Conservation (phyloP, 257 asterid species). For the Galeopsis tetrahit region DNA sequence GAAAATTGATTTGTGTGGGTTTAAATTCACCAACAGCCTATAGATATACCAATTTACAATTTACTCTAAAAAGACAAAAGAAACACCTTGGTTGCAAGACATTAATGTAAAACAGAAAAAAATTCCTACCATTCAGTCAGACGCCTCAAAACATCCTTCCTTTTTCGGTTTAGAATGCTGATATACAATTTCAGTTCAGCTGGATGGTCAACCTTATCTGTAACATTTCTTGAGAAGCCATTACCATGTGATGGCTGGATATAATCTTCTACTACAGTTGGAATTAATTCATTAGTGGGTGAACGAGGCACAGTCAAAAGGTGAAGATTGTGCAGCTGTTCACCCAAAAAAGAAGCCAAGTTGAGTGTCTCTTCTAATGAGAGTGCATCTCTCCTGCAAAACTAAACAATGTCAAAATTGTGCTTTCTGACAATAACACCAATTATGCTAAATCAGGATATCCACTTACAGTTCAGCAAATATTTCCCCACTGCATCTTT, state of each 20-base stretch:
- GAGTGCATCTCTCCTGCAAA: slow-evolving; percentile 76
- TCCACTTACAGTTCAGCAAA: slow-evolving; percentile 84
- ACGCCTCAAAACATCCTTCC: slow-evolving; percentile 57
- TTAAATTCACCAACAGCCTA: no score
- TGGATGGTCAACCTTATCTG: slow-evolving; percentile 46
- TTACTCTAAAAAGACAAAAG: background rate
- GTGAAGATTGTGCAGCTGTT: slow-evolving; percentile 86
- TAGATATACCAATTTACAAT: no score
- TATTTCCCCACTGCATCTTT: slow-evolving; percentile 85
- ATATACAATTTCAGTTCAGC: slow-evolving; percentile 61
- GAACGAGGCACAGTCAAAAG: slow-evolving; percentile 75
- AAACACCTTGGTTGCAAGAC: slow-evolving; percentile 2
- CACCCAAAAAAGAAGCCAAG: slow-evolving; percentile 89
- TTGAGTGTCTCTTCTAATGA: slow-evolving; percentile 63
- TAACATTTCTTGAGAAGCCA: slow-evolving; percentile 43
- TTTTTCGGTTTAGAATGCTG: slow-evolving; percentile 65
- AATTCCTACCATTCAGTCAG: slow-evolving; percentile 75
- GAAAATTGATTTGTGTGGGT: no score
- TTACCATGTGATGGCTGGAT: slow-evolving; percentile 41
- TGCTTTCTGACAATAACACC: slow-evolving; percentile 21
- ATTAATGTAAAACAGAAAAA: slow-evolving; percentile 11
- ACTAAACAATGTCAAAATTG: slow-evolving; percentile 32
- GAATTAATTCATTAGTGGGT: slow-evolving; percentile 42
- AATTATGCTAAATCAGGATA: slow-evolving; percentile 21
- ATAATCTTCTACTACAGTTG: slow-evolving; percentile 40